Percentiles rank a stretch among this genome's conserved stretches.
Conservation (phyloP, 768 basidiomycete genomes). For the Pulveroboletus sp. region DNA sequence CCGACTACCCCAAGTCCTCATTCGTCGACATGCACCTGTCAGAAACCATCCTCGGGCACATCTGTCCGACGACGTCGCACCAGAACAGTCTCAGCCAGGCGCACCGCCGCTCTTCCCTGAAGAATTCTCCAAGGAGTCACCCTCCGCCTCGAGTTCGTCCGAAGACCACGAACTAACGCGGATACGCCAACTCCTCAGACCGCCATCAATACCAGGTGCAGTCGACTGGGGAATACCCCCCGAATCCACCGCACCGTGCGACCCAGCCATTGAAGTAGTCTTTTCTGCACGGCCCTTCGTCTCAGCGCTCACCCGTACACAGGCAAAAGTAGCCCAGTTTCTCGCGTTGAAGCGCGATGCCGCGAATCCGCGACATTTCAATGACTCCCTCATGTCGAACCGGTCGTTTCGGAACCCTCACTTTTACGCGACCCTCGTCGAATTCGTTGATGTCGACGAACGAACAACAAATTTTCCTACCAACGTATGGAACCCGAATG, state of each 20-base stretch:
- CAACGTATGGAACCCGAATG: conserved; percentile 69
- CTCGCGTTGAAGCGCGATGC: conserved; percentile 63
- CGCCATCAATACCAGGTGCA: conserved; percentile 59
- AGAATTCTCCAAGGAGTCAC: conserved; percentile 12
- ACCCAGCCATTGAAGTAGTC: conserved; percentile 58
- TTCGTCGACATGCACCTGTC: conserved; percentile 45
- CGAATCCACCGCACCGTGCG: conserved; percentile 48
- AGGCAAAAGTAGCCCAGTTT: conserved; percentile 84
- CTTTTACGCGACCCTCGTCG: conserved; percentile 91
- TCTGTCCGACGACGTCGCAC: conserved; percentile 42
- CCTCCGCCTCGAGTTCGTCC: conserved; percentile 16
- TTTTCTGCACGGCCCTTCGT: neutral
- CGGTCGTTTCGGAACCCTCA: conserved; percentile 95
- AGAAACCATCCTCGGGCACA: conserved; percentile 50
- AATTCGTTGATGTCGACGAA: conserved; percentile 91
- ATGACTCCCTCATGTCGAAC: conserved; percentile 90
- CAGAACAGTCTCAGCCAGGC: conserved; percentile 10
- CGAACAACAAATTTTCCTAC: conserved; percentile 76
- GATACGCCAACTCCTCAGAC: conserved; percentile 55
- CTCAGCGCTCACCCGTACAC: conserved; percentile 1
- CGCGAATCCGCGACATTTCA: conserved; percentile 78
- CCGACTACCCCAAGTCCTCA: conserved; percentile 53
- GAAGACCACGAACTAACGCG: conserved; percentile 46
- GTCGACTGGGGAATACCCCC: conserved; percentile 78
- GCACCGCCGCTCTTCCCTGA: conserved; percentile 10